These are phyloP conservation scores for Ceratobasidium sp. DNA, from an alignment of 1,284 basidiomycete species.

Conservation along the genomic window DNA sequence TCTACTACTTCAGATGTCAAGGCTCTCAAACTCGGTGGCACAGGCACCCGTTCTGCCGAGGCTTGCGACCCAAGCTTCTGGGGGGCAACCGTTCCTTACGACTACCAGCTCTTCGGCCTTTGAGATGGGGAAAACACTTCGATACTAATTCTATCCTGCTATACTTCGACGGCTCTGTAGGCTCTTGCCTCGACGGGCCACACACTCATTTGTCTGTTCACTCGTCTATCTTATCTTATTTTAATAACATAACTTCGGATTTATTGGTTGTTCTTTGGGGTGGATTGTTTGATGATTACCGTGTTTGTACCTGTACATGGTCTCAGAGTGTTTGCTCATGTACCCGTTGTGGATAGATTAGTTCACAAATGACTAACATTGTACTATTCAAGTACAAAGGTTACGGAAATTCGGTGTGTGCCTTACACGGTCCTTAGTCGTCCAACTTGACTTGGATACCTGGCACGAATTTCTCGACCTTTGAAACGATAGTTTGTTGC, in stretches of 20 bases:
- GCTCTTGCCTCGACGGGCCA: not conserved
- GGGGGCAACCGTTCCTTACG: constrained; percentile 66
- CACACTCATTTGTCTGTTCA: too few species aligned
- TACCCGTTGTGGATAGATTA: too few species aligned
- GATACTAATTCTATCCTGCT: too few species aligned
- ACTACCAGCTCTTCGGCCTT: constrained; percentile 69
- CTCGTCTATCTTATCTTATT: constrained; percentile 2
- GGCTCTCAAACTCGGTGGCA: constrained; percentile 63
- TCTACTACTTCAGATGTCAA: constrained; percentile 56
- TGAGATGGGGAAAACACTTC: too few species aligned
- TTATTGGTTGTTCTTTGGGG: constrained; percentile 4
- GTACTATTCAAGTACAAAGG: too few species aligned
- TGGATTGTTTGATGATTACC: not conserved
- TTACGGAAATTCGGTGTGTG: too few species aligned
- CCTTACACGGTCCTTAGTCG: constrained; percentile 21
- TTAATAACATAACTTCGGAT: constrained; percentile 7
- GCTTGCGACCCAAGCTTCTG: constrained; percentile 70
- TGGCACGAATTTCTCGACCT: constrained; percentile 39
- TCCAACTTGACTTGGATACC: constrained; percentile 39
- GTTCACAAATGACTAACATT: too few species aligned
- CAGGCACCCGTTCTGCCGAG: constrained; percentile 55
- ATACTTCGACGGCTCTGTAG: not conserved
- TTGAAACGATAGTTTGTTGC: constrained; percentile 38
- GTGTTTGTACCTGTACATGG: too few species aligned
- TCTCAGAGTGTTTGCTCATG: too few species aligned